Evolutionary conservation across 2,329 filamentous ascomycete species (phyloP).

Genomic region (Trematosphaeria pertusa): DNA sequence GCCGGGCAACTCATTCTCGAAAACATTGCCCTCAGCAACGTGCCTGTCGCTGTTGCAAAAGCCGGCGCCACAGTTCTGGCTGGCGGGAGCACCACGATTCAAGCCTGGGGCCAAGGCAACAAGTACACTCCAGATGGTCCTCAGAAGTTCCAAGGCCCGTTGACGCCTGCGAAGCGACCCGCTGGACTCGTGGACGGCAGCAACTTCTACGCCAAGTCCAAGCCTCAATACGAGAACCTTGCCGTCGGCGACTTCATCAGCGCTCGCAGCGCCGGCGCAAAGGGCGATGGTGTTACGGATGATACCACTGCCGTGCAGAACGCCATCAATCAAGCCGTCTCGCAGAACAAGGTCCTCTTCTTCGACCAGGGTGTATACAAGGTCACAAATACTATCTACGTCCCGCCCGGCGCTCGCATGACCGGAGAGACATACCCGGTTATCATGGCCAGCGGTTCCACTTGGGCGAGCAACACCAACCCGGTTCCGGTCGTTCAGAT

Average conservation of each 20-base stretch:
- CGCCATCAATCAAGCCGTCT: slow-evolving; percentile 68
- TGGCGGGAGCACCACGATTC: slow-evolving; percentile 43
- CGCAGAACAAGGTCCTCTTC: slow-evolving; percentile 63
- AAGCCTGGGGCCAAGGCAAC: slow-evolving; percentile 46
- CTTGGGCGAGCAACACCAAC: slow-evolving; percentile 54
- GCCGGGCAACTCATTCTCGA: slow-evolving; percentile 63
- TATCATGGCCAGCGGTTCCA: slow-evolving; percentile 77
- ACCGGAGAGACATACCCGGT: slow-evolving; percentile 86
- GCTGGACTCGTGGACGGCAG: slow-evolving; percentile 54
- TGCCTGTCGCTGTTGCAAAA: slow-evolving; percentile 41
- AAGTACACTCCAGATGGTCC: slow-evolving; percentile 51
- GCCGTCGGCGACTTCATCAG: slow-evolving; percentile 68
- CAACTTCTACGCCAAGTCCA: slow-evolving; percentile 60
- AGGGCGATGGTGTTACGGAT: slow-evolving; percentile 80
- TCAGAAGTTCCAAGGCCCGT: slow-evolving; percentile 53
- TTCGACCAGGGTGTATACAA: slow-evolving; percentile 67
- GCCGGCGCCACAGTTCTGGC: slow-evolving; percentile 36
- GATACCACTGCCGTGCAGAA: slow-evolving; percentile 83
- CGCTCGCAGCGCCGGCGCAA: slow-evolving; percentile 61
- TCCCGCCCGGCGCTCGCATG: slow-evolving; percentile 76
- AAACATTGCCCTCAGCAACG: slow-evolving; percentile 54
- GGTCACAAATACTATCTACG: slow-evolving; percentile 62
- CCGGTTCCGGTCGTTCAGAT: slow-evolving; percentile 73
- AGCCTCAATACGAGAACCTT: slow-evolving; percentile 58
- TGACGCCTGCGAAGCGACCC: slow-evolving; percentile 57